Evolutionary conservation across 1,139 yeast species (phyloP).

Genomic region (Diutina mesorugosa): DNA sequence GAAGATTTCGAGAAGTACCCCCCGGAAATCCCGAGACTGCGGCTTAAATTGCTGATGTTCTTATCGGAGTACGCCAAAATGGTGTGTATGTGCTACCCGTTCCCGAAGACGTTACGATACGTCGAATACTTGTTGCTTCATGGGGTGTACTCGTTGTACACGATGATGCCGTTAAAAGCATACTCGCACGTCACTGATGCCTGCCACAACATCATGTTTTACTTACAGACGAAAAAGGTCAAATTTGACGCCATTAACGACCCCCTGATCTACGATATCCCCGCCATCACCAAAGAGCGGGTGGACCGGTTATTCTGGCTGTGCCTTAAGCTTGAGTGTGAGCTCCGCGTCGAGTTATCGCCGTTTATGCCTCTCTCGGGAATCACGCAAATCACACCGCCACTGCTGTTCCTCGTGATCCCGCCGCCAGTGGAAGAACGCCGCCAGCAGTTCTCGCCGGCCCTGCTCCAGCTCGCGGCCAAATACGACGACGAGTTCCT

Average conservation of each 20-base stretch:
- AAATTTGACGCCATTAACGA: slow-evolving; percentile 3
- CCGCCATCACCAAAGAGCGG: slow-evolving; percentile 6
- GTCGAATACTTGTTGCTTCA: slow-evolving; percentile 17
- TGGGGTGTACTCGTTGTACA: slow-evolving; percentile 23
- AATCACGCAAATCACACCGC: slow-evolving; percentile 26
- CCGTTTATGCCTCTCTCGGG: slow-evolving; percentile 32
- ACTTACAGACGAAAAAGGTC: slow-evolving; percentile 8
- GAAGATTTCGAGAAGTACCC: not conserved
- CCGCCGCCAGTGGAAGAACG: slow-evolving; percentile 17
- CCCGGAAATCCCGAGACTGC: not conserved
- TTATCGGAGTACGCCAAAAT: not conserved
- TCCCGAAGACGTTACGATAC: slow-evolving; percentile 1
- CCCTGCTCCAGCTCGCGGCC: slow-evolving; percentile 16
- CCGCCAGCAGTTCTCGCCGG: slow-evolving; percentile 13
- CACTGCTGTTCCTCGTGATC: slow-evolving; percentile 27
- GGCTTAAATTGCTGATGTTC: not conserved
- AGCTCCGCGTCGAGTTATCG: slow-evolving; percentile 28
- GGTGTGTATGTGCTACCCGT: slow-evolving; percentile 2
- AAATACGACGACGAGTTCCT: slow-evolving; percentile 25
- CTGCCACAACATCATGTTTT: slow-evolving; percentile 23
- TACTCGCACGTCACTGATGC: slow-evolving; percentile 20
- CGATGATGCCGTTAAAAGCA: slow-evolving; percentile 25
- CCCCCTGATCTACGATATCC: slow-evolving; percentile 5
- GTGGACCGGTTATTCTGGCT: slow-evolving; percentile 33
- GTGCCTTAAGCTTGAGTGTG: slow-evolving; percentile 34